Percentiles rank a stretch among this genome's conserved stretches.
phyloP scores from a whole-genome alignment of 2,329 filamentous ascomycete species.

The Albophoma yamanashiensis region DNA sequence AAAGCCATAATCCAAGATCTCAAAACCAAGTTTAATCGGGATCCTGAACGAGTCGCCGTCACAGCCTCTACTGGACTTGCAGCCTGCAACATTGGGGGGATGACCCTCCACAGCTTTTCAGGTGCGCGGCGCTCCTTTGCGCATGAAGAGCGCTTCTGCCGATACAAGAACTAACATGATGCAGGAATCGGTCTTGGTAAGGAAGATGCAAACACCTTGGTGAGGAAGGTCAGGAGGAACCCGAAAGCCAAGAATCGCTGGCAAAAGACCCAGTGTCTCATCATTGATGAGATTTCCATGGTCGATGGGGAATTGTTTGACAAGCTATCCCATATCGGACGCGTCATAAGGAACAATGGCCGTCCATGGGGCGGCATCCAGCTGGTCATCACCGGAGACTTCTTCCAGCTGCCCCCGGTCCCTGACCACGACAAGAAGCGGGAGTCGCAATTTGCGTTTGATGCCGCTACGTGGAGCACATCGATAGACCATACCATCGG shows the following conservation, averaged over 20 bases:
- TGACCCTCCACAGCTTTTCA: constrained; percentile 90
- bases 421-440: constrained; percentile 58
- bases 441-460: constrained; percentile 81
- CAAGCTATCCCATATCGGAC: constrained; percentile 82
- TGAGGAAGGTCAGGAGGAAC: constrained; percentile 87
- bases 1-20: constrained; percentile 78
- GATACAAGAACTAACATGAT: background rate
- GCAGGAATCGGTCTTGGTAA: constrained; percentile 77
- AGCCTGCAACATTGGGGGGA: constrained; percentile 92
- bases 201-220: constrained; percentile 65
- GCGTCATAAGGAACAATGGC: constrained; percentile 79
- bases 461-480: constrained; percentile 83
- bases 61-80: constrained; percentile 94
- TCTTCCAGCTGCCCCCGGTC: constrained; percentile 93
- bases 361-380: constrained; percentile 94
- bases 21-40: constrained; percentile 62
- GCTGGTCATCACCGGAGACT: constrained; percentile 89
- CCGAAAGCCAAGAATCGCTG: constrained; percentile 80
- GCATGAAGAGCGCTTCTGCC: background rate
- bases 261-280: constrained; percentile 75
- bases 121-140: constrained; percentile 31
- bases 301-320: constrained; percentile 95
- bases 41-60: constrained; percentile 79
- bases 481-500: constrained; percentile 94
- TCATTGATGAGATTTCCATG: constrained; percentile 97